Evolutionary conservation across 176 grass and related monocot species (phyloP), one percentile per base, ranked within the genome.

Genomic region (Avena atlantica): DNA sequence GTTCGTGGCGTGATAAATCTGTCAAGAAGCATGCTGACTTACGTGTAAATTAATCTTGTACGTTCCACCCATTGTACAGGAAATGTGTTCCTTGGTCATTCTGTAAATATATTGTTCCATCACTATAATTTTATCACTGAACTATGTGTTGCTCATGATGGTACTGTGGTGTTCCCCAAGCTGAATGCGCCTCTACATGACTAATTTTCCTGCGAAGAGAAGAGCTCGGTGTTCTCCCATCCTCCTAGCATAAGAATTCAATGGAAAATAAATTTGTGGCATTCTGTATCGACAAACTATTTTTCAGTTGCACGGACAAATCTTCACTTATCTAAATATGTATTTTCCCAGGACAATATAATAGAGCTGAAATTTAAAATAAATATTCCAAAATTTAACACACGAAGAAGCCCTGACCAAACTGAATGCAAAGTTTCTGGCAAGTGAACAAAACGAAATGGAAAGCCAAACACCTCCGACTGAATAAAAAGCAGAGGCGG

Each of bases 51-150:
- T 86, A 51, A 82, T 25, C 78, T 67, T 78, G 89, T 90, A 90
- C 47, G 78, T 63, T 12, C 65, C 21, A 82, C 52, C 76, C 24
- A 50, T 3, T 90, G 89, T 86, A 86, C 89, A 86, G 15, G 72
- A 78, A 78, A 29, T 53, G 76, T 60, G 53, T 62, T 67, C 42
- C 25, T 16, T 0, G 19, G 85, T 20, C 60, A 78, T 25, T 81
- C 42, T 90, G 88, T 90, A 90, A 56, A 90, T 82, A 89, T 85
- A 89, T 86, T 23, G 66, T 85, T 49, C n/a, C n/a, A 74, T 50
- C 71, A 49, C 12, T 50, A 50, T 4, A 3, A 8, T 74, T 74
- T 49, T 74, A 74, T 74, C 16, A 20, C 50, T 34, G 34, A 57
- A 20, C 16, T 5, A 56, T 24, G 70, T 49, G n/a, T 23, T 67